Conservation (phyloP, 768 basidiomycete genomes). For the Lactarius psammicola region DNA sequence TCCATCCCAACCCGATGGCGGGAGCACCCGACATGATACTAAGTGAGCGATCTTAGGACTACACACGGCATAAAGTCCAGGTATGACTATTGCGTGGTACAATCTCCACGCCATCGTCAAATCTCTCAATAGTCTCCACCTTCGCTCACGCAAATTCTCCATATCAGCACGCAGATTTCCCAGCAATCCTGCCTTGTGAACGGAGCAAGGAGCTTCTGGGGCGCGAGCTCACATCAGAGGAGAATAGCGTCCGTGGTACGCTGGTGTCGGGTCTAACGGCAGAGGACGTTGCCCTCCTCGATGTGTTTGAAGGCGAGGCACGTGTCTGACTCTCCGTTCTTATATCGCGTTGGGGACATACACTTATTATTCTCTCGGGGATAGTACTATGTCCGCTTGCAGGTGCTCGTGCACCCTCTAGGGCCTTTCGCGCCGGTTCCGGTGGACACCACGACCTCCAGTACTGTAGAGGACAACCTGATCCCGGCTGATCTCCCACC, state of each 20-base stretch:
- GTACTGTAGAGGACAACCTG: conserved; percentile 36
- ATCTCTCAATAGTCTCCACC: conserved; percentile 36
- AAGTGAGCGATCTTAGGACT: conserved; percentile 47
- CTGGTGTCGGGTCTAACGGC: conserved; percentile 70
- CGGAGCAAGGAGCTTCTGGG: conserved; percentile 40
- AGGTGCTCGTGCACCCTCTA: conserved; percentile 57
- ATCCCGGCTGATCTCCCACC: conserved; percentile 43
- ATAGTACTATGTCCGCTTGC: conserved; percentile 70
- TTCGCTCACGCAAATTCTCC: neutral
- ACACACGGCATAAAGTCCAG: conserved; percentile 79
- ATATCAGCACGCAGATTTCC: conserved; percentile 70
- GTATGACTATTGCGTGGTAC: conserved; percentile 38
- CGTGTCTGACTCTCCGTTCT: conserved; percentile 31
- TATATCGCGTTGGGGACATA: neutral
- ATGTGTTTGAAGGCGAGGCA: conserved; percentile 81
- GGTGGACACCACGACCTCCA: conserved; percentile 15
- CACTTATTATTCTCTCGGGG: neutral
- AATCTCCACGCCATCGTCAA: neutral
- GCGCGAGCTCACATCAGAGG: conserved; percentile 53
- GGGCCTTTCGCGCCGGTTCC: conserved; percentile 38
- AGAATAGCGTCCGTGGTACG: conserved; percentile 75
- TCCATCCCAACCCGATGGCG: neutral
- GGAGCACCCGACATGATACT: neutral
- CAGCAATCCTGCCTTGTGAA: conserved; percentile 68
- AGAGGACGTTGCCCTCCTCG: conserved; percentile 61